Evolutionary conservation across 345 rosid genomes (phyloP), one percentile per base, ranked within the genome.

Genomic region (Anastatica hierochuntica): DNA sequence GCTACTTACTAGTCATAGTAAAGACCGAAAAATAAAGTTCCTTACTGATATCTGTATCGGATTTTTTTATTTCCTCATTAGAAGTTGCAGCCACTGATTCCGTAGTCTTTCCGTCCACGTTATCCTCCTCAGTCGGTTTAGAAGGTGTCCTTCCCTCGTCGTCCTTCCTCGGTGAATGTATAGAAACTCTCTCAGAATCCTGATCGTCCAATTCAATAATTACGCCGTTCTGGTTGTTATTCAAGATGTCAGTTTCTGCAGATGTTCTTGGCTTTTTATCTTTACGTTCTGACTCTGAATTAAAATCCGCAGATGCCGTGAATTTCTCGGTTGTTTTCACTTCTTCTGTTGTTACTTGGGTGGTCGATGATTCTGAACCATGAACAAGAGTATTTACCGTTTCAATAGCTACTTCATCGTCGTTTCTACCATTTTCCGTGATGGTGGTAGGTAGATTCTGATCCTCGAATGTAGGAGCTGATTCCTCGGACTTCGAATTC

Each of bases 21-120:
- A 29, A 43, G 58, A 23, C 33, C 67, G 27, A 43, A 16, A 43
- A 41, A 14, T 24, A 37, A 13, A 64, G 48, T 64, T 48, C 60
- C 65, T 69, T 76, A 79, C 88, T 70, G 58, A 19, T 43, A 54
- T 56, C 68, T 59, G 67, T 26, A 64, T 50, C 21, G 41, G 56
- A 30, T 39, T 35, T 58, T 11, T 46, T 23, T 16, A 16, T 53
- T 55, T 31, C 78, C 56, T 51, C 71, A 54, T 36, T 50, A 37
- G 69, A 69, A 61, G 52, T 58, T 12, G 40, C 62, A 65, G 54
- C 20, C 19, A 37, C 68, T 44, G 74, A 60, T 64, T 70, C 81
- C 43, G 40, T 48, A 33, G 34, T 67, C 57, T 68, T 74, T 16
- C 41, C 71, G 30, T 62, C 43, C 64, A 58, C 36, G 17, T 69